Evolutionary conservation across 1,139 yeast species (phyloP), one percentile per base, ranked within the genome.

Genomic region (Lodderomyces parapsilosis): DNA sequence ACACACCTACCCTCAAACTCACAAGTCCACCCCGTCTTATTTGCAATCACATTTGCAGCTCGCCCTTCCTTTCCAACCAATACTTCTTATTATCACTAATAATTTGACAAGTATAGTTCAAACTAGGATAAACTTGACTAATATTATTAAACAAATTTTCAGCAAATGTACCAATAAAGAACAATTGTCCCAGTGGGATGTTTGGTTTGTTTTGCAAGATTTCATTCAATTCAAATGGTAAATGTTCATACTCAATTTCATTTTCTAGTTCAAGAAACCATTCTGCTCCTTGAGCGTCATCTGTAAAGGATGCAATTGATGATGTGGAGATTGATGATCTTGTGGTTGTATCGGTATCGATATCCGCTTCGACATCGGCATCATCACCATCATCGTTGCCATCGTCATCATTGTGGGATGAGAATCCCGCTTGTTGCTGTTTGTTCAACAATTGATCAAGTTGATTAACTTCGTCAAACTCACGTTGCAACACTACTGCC

Each of bases 101-200:
- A 36, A 76, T 73, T 19, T 71, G 74, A 40, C 74, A 61, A 33
- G 87, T 68, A 55, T 76, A 85, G 41, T 63, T 59, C 49, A 85
- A 65, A 45, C 77, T 78, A 1, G 87, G 85, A 42, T 84, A 69
- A 24, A 76, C 69, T 33, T 72, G 72, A 20, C 79, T 74, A 27
- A 89, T 78, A 52, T 81, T 83, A 42, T 68, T 66, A 63, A 90
- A 91, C 58, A 89, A 78, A 42, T 82, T 83, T 51, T 74, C 80
- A 8, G 96, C 97, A 73, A 86, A 90, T 18, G 88, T 80, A 55
- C 79, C 74, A 46, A 90, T 89, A 69, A 91, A 91, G 58, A 87
- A 89, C 14, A 87, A 63, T 64, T 91, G 97, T n/a, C 94, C 89
- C 27, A 31, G 27, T 8, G 41, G 36, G 17, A 38, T 38, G 52